Evolutionary conservation across 495 filamentous ascomycete species (phyloP).

Genomic region (Lophiostoma macrostomum): DNA sequence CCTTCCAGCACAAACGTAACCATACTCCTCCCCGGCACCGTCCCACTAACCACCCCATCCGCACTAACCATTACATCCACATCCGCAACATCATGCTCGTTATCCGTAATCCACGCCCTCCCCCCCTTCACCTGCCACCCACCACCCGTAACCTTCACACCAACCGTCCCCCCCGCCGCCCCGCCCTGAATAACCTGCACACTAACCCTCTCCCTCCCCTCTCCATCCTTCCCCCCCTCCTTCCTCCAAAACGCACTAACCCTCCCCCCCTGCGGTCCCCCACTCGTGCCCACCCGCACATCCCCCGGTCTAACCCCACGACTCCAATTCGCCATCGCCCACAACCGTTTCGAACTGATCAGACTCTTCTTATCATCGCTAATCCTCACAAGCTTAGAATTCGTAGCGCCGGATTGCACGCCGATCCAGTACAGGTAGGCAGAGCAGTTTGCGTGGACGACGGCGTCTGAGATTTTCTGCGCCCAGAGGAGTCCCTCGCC

Average conservation of each 20-base stretch:
- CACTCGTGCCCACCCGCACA: slow-evolving; percentile 38
- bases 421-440: slow-evolving; percentile 30
- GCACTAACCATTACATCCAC: neutral
- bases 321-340: slow-evolving; percentile 28
- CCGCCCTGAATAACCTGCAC: slow-evolving; percentile 29
- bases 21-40: slow-evolving; percentile 54
- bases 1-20: slow-evolving; percentile 48
- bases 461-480: slow-evolving; percentile 23
- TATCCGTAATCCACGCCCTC: slow-evolving; percentile 29
- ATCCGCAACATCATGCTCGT: slow-evolving; percentile 9
- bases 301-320: slow-evolving; percentile 22
- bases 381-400: slow-evolving; percentile 22
- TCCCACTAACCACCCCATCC: slow-evolving; percentile 50
- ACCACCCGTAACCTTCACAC: slow-evolving; percentile 17
- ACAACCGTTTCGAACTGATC: slow-evolving; percentile 14
- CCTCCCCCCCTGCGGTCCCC: slow-evolving; percentile 15
- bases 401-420: slow-evolving; percentile 42
- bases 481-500: slow-evolving; percentile 29
- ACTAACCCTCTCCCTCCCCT: slow-evolving; percentile 12
- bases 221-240: too few relatives aligned
- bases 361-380: slow-evolving; percentile 22
- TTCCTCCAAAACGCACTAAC: slow-evolving; percentile 24
- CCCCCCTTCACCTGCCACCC: slow-evolving; percentile 7
- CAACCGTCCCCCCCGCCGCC: neutral
- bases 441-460: slow-evolving; percentile 9